A percentile compares a stretch with the other conserved stretches of the same genome.
Conservation (phyloP, 345 rosid species). For the Rhodamnia argentea region DNA sequence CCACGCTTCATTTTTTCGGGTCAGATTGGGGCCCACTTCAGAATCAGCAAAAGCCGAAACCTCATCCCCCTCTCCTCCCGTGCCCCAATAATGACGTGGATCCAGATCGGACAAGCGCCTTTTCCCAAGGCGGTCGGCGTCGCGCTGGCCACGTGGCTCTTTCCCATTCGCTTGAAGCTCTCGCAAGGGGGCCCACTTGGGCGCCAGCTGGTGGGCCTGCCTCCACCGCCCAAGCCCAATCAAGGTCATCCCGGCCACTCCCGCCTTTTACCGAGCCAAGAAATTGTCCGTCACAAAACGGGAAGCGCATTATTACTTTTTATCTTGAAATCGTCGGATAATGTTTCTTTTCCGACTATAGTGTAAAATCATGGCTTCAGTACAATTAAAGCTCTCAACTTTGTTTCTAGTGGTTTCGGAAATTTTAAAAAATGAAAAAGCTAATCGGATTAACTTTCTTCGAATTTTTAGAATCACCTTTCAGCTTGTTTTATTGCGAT, state of each 20-base stretch:
- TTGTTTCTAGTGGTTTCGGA: neutral
- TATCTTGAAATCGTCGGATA: neutral
- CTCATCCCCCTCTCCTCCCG: neutral
- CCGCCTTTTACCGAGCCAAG: neutral
- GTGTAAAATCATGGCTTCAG: neutral
- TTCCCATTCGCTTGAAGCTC: neutral
- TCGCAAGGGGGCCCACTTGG: neutral
- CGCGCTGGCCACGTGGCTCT: neutral
- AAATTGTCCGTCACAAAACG: neutral
- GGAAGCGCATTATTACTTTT: neutral
- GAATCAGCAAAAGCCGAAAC: neutral
- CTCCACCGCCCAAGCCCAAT: neutral
- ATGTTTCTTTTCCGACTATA: too few relatives aligned
- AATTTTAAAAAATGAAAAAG: neutral
- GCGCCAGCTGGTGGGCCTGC: neutral
- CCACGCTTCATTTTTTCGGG: neutral
- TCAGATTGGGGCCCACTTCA: neutral
- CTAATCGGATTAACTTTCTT: neutral
- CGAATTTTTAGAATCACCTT: fast-evolving
- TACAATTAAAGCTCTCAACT: neutral
- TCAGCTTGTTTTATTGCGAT: fast-evolving
- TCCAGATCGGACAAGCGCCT: neutral
- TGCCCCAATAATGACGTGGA: neutral
- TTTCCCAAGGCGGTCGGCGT: neutral
- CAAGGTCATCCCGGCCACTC: neutral